Evolutionary conservation across 768 basidiomycete genomes (phyloP).

Genomic region (Tremella fuciformis): DNA sequence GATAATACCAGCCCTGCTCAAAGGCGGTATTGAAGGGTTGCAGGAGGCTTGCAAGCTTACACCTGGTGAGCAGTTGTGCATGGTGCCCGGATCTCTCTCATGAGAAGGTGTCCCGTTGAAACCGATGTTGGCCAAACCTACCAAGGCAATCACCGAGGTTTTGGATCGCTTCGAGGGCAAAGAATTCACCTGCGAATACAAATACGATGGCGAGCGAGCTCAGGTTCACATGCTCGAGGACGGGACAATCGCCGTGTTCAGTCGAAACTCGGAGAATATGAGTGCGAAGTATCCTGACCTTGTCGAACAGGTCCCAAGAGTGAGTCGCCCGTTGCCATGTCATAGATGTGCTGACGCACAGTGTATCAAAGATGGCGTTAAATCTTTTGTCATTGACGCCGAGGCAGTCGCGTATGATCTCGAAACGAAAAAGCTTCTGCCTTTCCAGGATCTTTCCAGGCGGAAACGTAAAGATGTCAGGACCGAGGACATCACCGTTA

Average conservation of each 20-base stretch:
- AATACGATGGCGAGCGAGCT: constrained; percentile 97
- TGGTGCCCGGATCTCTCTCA: not conserved
- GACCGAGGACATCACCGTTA: constrained; percentile 94
- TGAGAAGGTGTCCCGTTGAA: constrained; percentile 75
- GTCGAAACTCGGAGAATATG: constrained; percentile 98
- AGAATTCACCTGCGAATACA: constrained; percentile 97
- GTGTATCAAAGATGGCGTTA: constrained; percentile 79
- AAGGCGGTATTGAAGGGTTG: constrained; percentile 69
- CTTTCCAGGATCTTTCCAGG: constrained; percentile 93
- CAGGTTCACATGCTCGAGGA: constrained; percentile 79
- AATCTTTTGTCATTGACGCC: constrained; percentile 90
- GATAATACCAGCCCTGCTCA: constrained; percentile 84
- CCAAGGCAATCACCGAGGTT: constrained; percentile 96
- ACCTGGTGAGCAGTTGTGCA: constrained; percentile 59
- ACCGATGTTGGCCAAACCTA: constrained; percentile 98
- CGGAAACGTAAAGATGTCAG: constrained; percentile 97
- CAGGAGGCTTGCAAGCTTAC: constrained; percentile 79
- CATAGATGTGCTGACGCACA: constrained; percentile 47
- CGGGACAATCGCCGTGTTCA: constrained; percentile 85
- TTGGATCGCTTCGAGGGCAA: constrained; percentile 94
- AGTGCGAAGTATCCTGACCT: constrained; percentile 98
- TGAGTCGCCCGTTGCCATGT: constrained; percentile 46
- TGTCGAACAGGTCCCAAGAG: constrained; percentile 85
- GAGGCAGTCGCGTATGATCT: constrained; percentile 96
- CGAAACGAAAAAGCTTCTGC: constrained; percentile 78